phyloP scores from a whole-genome alignment of 202 grass and related monocot species.

The Hordeum pubiflorum region DNA sequence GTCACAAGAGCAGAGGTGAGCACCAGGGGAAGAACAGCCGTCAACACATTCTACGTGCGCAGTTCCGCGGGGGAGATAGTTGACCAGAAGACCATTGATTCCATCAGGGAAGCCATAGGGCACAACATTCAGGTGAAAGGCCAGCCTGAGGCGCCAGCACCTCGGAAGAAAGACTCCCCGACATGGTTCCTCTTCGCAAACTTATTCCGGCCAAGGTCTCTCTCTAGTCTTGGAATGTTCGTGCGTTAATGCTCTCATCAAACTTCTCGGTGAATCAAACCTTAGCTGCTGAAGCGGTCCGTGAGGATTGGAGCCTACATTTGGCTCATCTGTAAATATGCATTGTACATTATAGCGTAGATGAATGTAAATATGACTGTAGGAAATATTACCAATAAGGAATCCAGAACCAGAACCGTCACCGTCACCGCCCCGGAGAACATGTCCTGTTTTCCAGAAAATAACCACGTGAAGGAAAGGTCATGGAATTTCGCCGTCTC shows the following conservation, averaged over 20 bases:
- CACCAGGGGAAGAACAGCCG: conserved; percentile 48
- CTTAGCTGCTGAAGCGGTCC: neutral
- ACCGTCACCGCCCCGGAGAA: neutral
- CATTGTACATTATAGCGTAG: conserved; percentile 30
- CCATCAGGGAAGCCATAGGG: conserved; percentile 63
- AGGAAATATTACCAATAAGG: neutral
- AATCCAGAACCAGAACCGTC: neutral
- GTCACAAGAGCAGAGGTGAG: conserved; percentile 75
- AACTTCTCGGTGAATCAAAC: neutral
- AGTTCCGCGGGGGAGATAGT: conserved; percentile 45
- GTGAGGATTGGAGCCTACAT: neutral
- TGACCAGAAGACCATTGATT: conserved; percentile 61
- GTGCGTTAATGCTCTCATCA: conserved; percentile 19
- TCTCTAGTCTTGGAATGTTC: conserved; percentile 49
- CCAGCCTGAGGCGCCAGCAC: conserved; percentile 33
- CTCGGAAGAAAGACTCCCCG: conserved; percentile 46
- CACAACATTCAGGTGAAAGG: conserved; percentile 67
- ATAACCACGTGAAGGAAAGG: neutral
- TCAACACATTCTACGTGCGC: conserved; percentile 73
- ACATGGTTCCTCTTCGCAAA: conserved; percentile 66
- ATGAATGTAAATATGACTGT: conserved; percentile 35
- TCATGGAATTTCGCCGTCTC: neutral
- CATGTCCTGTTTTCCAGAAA: neutral
- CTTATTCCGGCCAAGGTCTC: conserved; percentile 61
- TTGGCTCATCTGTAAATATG: neutral